Percentiles rank a stretch among this genome's conserved stretches.
These are phyloP conservation scores for Coffea canephora DNA, from an alignment of 257 asterid species.

Conservation along the genomic window DNA sequence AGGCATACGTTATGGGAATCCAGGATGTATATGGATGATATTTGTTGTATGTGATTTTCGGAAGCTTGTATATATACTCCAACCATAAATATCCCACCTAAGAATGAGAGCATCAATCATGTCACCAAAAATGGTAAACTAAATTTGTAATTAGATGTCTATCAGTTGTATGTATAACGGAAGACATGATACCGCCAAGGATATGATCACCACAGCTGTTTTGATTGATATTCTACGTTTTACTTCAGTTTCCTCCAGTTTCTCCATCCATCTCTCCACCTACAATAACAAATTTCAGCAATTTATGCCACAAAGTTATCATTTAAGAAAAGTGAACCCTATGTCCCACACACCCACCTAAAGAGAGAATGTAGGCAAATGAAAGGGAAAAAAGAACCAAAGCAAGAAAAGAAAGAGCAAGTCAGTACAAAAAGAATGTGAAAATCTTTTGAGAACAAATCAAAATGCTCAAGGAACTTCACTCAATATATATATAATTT, in stretches of 20 bases:
- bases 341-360: not conserved
- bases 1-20: slow-evolving; percentile 89
- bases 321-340: not conserved
- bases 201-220: slow-evolving; percentile 44
- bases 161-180: slow-evolving; percentile 18
- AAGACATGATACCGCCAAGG: slow-evolving; percentile 51
- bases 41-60: slow-evolving; percentile 79
- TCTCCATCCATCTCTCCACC: slow-evolving; percentile 98
- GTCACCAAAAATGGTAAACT: not conserved
- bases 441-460: not conserved
- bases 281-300: slow-evolving; percentile 28
- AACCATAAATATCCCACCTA: slow-evolving; percentile 68
- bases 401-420: not conserved
- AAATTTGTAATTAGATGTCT: not conserved
- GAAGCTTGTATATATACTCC: slow-evolving; percentile 88
- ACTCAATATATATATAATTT: not conserved
- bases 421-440: not conserved
- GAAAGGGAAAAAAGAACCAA: not conserved
- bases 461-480: not conserved
- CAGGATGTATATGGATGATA: slow-evolving; percentile 97
- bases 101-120: not conserved
- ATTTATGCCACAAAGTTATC: not conserved
- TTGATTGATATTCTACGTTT: slow-evolving; percentile 72
- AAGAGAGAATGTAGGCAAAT: not conserved
- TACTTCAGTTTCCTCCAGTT: slow-evolving; percentile 79